Percentiles rank a stretch among this genome's conserved stretches.
These are phyloP conservation scores for Cryomyces antarcticus DNA, from an alignment of 495 filamentous ascomycete genomes.

Conservation along the genomic window DNA sequence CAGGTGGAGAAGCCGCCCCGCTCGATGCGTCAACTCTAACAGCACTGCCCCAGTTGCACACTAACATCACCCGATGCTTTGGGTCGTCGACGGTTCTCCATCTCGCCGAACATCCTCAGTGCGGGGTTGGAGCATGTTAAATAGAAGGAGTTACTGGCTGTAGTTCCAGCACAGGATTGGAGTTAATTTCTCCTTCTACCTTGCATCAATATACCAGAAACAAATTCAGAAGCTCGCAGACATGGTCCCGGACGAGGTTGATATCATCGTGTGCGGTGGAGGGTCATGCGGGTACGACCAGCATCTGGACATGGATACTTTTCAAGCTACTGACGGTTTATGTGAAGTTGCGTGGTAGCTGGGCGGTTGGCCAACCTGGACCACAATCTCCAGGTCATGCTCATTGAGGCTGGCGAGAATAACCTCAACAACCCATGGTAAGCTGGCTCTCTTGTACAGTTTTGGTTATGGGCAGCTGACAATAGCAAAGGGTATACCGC, in stretches of 20 bases:
- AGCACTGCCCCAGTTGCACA: no score
- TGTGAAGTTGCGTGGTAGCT: slow-evolving; percentile 36
- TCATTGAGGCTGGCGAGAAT: slow-evolving; percentile 61
- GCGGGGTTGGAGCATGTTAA: no score
- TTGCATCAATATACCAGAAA: no score
- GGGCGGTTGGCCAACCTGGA: slow-evolving; percentile 63
- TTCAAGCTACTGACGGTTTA: background rate
- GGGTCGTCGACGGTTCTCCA: no score
- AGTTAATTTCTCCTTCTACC: no score
- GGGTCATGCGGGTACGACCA: slow-evolving; percentile 16
- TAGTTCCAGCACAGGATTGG: no score
- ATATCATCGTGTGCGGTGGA: slow-evolving; percentile 69
- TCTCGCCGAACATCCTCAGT: no score
- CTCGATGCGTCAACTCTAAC: no score
- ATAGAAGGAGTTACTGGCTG: no score
- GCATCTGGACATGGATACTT: background rate
- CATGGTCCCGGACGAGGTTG: slow-evolving; percentile 41
- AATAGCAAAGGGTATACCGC: slow-evolving; percentile 31
- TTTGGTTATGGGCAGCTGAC: background rate
- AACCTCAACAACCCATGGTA: slow-evolving; percentile 68
- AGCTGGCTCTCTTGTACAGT: background rate
- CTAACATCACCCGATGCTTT: no score
- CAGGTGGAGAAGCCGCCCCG: no score
- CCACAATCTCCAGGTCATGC: slow-evolving; percentile 57
- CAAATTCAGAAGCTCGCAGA: no score